phyloP scores from a whole-genome alignment of 768 basidiomycete species.

The Calocybe indica region DNA sequence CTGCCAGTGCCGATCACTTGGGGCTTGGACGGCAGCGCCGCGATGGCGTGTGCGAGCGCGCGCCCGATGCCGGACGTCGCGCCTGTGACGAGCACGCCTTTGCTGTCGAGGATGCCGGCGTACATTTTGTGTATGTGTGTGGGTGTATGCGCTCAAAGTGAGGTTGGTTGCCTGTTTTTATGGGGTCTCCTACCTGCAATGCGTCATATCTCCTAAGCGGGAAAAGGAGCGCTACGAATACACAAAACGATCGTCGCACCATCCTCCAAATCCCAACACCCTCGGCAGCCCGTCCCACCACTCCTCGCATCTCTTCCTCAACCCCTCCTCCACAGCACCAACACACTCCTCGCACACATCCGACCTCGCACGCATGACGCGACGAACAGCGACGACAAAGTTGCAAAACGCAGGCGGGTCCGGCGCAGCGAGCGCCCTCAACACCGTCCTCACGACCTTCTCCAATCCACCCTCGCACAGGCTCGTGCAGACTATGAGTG shows the following conservation, averaged over 20 bases:
- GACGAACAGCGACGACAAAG: not conserved
- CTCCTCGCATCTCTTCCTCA: not conserved
- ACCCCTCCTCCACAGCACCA: not conserved
- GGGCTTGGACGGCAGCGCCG: slow-evolving; percentile 40
- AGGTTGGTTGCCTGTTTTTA: too few relatives aligned
- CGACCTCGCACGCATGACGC: not conserved
- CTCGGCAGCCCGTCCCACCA: slow-evolving; percentile 5
- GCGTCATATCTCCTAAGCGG: too few relatives aligned
- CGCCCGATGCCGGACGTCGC: slow-evolving; percentile 30
- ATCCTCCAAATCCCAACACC: slow-evolving; percentile 1
- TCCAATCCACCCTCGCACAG: not conserved
- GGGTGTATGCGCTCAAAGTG: too few relatives aligned
- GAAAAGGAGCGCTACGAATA: too few relatives aligned
- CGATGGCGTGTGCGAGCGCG: slow-evolving; percentile 44
- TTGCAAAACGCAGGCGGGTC: slow-evolving; percentile 2
- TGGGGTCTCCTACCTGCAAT: too few relatives aligned
- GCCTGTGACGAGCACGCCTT: slow-evolving; percentile 17
- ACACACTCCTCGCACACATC: slow-evolving; percentile 4
- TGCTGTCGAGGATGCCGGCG: slow-evolving; percentile 9
- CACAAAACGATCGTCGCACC: not conserved
- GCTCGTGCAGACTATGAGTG: too few relatives aligned
- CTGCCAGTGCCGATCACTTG: slow-evolving; percentile 46
- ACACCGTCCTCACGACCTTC: not conserved
- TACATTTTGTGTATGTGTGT: too few relatives aligned
- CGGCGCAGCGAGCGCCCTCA: slow-evolving; percentile 2